A percentile compares a stretch with the other conserved stretches of the same genome.
Conservation (phyloP, 352 stramenopile species). For the Albugo candida region DNA sequence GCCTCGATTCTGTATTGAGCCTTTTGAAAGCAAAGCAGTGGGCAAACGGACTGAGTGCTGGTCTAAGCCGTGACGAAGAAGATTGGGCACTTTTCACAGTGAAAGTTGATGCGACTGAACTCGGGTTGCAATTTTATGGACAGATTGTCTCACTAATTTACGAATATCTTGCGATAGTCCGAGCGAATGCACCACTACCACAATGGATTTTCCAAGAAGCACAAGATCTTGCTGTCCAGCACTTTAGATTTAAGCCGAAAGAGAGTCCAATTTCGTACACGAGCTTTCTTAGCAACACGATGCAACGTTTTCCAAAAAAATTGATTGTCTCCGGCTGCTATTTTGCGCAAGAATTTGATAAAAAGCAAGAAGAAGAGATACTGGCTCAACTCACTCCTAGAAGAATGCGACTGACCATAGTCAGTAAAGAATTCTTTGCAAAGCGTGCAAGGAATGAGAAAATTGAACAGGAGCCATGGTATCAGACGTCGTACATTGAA, state of each 20-base stretch:
- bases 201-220: conserved; percentile 54
- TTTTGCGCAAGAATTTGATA: conserved; percentile 47
- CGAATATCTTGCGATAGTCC: conserved; percentile 41
- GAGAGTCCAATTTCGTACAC: conserved; percentile 52
- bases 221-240: conserved; percentile 26
- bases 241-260: conserved; percentile 66
- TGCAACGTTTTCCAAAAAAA: conserved; percentile 42
- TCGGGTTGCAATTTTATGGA: conserved; percentile 31
- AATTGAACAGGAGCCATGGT: conserved; percentile 33
- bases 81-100: conserved; percentile 48
- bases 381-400: conserved; percentile 22
- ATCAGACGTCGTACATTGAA: conserved; percentile 36
- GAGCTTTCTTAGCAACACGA: conserved; percentile 35
- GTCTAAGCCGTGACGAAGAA: conserved; percentile 43
- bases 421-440: conserved; percentile 42
- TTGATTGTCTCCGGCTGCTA: conserved; percentile 41
- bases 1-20: conserved; percentile 79
- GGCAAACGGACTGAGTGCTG: conserved; percentile 43
- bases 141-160: conserved; percentile 44
- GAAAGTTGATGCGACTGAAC: conserved; percentile 48
- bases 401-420: conserved; percentile 38
- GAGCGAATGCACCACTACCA: conserved; percentile 17
- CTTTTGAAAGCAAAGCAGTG: conserved; percentile 76
- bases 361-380: conserved; percentile 23
- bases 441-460: conserved; percentile 11